These are phyloP conservation scores for Lactarius sanguifluus DNA, from an alignment of 768 basidiomycete species.

Conservation along the genomic window DNA sequence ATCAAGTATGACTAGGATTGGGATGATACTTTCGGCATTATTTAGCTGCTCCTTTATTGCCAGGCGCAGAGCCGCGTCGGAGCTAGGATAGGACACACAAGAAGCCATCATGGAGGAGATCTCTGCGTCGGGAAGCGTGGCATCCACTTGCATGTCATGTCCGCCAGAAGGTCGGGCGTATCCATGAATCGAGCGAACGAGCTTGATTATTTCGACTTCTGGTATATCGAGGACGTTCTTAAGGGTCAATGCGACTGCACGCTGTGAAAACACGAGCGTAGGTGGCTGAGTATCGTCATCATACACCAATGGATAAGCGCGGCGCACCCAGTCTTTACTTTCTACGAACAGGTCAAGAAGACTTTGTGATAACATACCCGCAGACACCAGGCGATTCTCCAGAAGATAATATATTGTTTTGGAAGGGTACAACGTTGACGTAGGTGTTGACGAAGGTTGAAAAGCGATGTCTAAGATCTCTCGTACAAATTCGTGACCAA, in stretches of 20 bases:
- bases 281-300: background rate
- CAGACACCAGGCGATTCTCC: conserved; percentile 52
- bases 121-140: conserved; percentile 34
- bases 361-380: conserved; percentile 61
- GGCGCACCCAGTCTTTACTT: conserved; percentile 67
- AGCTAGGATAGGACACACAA: conserved; percentile 43
- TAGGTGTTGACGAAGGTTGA: conserved; percentile 40
- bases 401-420: conserved; percentile 61
- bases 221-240: conserved; percentile 58
- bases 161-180: conserved; percentile 17
- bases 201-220: conserved; percentile 60
- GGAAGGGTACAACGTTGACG: conserved; percentile 47
- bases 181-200: conserved; percentile 46
- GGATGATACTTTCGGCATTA: conserved; percentile 49
- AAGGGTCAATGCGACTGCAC: conserved; percentile 50
- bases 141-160: conserved; percentile 42
- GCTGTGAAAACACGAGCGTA: conserved; percentile 26
- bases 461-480: conserved; percentile 55
- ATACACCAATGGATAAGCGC: background rate
- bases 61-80: conserved; percentile 43
- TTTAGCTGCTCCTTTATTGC: conserved; percentile 53
- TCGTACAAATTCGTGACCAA: conserved; percentile 58
- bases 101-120: conserved; percentile 41
- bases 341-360: conserved; percentile 53
- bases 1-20: conserved; percentile 48